Conservation (phyloP, 768 basidiomycete species). For the Asterophora lycoperdoides region DNA sequence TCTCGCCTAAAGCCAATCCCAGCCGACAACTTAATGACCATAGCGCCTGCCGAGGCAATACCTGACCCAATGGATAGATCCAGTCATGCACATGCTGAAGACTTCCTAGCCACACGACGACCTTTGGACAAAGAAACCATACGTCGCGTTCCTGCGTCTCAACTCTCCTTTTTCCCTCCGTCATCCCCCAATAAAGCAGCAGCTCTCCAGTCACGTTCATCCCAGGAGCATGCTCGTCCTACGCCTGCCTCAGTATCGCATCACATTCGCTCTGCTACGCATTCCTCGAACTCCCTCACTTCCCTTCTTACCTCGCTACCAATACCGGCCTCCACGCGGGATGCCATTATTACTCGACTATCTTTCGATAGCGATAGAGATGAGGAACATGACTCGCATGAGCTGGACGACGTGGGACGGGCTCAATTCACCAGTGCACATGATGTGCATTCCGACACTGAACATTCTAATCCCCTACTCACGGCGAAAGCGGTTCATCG, state of each 20-base stretch:
- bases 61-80: constrained; percentile 16
- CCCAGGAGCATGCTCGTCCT: constrained; percentile 12
- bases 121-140: constrained; percentile 27
- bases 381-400: constrained; percentile 34
- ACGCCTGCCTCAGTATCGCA: constrained; percentile 11
- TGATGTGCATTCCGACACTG: neutral
- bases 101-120: constrained; percentile 5
- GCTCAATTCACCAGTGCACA: constrained; percentile 3
- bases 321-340: constrained; percentile 49
- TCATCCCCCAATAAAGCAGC: constrained; percentile 24
- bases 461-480: constrained; percentile 2
- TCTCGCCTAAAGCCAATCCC: constrained; percentile 39
- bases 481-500: constrained; percentile 15
- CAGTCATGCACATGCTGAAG: constrained; percentile 7
- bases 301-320: constrained; percentile 45
- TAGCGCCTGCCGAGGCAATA: constrained; percentile 20
- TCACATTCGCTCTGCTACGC: constrained; percentile 26
- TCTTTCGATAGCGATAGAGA: constrained; percentile 48
- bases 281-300: constrained; percentile 34
- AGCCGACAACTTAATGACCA: constrained; percentile 23
- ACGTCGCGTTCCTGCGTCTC: constrained; percentile 44
- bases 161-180: constrained; percentile 55
- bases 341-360: constrained; percentile 50
- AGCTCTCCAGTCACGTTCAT: constrained; percentile 6
- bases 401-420: constrained; percentile 38